These are phyloP conservation scores for Aspergillus sp. DNA, from an alignment of 2,329 filamentous ascomycete genomes.

Conservation along the genomic window DNA sequence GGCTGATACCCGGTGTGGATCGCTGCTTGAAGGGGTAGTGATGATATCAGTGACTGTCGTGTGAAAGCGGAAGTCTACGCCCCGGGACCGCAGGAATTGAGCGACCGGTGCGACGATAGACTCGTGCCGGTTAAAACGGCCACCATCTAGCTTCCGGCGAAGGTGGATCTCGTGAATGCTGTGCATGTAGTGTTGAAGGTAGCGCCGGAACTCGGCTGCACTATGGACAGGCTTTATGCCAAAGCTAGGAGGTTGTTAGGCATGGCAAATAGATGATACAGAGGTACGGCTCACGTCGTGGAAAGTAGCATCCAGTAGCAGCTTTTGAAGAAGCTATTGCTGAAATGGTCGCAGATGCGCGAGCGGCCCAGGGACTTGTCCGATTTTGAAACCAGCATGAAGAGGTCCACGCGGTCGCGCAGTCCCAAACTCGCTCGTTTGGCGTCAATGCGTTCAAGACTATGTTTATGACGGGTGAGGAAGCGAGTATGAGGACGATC, in stretches of 20 bases:
- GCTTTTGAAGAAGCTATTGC: slow-evolving; percentile 25
- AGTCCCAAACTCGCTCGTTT: slow-evolving; percentile 15
- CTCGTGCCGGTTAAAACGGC: slow-evolving; percentile 30
- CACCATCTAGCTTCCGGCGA: slow-evolving; percentile 22
- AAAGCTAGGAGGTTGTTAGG: slow-evolving; percentile 20
- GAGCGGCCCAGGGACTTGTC: slow-evolving; percentile 21
- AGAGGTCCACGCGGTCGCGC: slow-evolving; percentile 23
- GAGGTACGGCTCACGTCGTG: slow-evolving; percentile 19
- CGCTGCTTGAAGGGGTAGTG: slow-evolving; percentile 4
- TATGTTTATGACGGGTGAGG: slow-evolving; percentile 10
- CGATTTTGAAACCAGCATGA: slow-evolving; percentile 17
- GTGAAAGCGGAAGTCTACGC: slow-evolving; percentile 31
- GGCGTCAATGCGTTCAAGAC: slow-evolving; percentile 8
- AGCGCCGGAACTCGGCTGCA: slow-evolving; percentile 31
- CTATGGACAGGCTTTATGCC: slow-evolving; percentile 33
- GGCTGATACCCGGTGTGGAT: slow-evolving; percentile 25
- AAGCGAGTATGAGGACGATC: slow-evolving; percentile 16
- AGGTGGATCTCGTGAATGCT: slow-evolving; percentile 23
- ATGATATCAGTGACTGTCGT: slow-evolving; percentile 30
- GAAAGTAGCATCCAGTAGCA: slow-evolving; percentile 30
- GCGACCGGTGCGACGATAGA: slow-evolving; percentile 27
- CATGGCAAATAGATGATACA: neutral
- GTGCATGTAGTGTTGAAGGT: slow-evolving; percentile 24
- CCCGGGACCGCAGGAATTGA: slow-evolving; percentile 24
- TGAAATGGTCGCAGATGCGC: slow-evolving; percentile 21